A percentile compares a stretch with the other conserved stretches of the same genome.
phyloP scores from a whole-genome alignment of 805 yeast species.

The Lipomyces anomalus region DNA sequence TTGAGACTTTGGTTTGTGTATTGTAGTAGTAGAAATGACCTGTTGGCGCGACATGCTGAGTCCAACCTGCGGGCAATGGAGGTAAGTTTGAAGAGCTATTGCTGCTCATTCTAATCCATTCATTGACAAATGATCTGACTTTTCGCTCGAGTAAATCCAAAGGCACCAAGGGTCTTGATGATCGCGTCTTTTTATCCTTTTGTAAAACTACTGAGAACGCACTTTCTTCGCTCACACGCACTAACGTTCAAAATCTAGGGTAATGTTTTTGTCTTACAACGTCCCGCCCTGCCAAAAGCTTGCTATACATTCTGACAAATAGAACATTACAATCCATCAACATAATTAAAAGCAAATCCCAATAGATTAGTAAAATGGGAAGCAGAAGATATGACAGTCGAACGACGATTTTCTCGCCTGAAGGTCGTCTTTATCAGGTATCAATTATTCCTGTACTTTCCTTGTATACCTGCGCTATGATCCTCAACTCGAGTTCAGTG shows the following conservation, averaged over 20 bases:
- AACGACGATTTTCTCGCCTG: slow-evolving; percentile 98
- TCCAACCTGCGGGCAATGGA: slow-evolving; percentile 35
- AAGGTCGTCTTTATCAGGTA: slow-evolving; percentile 93
- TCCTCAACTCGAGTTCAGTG: no score
- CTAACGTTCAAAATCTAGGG: no score
- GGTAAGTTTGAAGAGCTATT: no score
- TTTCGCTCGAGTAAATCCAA: background rate
- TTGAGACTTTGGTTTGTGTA: slow-evolving; percentile 35
- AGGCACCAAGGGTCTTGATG: background rate
- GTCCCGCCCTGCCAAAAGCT: no score
- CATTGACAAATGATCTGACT: background rate
- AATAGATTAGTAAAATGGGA: slow-evolving; percentile 39
- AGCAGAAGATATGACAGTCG: slow-evolving; percentile 99
- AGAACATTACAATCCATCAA: no score
- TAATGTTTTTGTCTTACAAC: no score
- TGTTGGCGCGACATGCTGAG: slow-evolving; percentile 37
- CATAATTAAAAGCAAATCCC: no score
- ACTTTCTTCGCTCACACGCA: no score
- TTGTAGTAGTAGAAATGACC: slow-evolving; percentile 40
- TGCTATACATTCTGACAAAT: no score
- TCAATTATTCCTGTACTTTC: slow-evolving; percentile 21
- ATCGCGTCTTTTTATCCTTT: no score
- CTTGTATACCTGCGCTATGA: no score
- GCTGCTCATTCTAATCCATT: background rate
- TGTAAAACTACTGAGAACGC: background rate